Conservation (phyloP, 768 basidiomycete species). For the Multifurca ochricompacta region DNA sequence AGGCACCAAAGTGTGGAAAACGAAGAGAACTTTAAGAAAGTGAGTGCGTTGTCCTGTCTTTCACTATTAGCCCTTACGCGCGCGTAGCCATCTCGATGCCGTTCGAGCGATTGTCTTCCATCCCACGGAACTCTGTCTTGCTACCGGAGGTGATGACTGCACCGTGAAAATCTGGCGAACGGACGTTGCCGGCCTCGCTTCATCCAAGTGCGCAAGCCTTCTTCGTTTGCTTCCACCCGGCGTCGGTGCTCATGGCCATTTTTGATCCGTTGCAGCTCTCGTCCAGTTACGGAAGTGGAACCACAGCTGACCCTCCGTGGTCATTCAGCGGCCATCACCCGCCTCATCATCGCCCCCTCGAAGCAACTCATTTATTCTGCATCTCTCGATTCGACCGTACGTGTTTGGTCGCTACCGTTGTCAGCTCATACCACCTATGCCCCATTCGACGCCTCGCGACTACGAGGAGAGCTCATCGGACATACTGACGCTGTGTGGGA, state of each 20-base stretch:
- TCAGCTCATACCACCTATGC: constrained; percentile 82
- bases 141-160: constrained; percentile 92
- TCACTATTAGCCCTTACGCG: constrained; percentile 8
- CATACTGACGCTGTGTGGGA: constrained; percentile 98
- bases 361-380: constrained; percentile 81
- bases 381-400: constrained; percentile 88
- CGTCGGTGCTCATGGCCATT: constrained; percentile 1
- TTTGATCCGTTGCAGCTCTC: constrained; percentile 33
- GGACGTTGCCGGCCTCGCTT: constrained; percentile 67
- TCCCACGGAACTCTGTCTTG: constrained; percentile 74
- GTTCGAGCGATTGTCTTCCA: constrained; percentile 89
- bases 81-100: constrained; percentile 78
- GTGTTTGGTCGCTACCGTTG: constrained; percentile 79
- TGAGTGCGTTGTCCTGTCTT: constrained; percentile 35
- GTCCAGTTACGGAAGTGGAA: constrained; percentile 79
- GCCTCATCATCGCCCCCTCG: constrained; percentile 70
- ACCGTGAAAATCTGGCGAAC: constrained; percentile 95
- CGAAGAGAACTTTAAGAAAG: constrained; percentile 84
- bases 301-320: constrained; percentile 91
- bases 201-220: constrained; percentile 56
- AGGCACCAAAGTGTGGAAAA: constrained; percentile 71
- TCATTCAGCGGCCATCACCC: constrained; percentile 86
- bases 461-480: constrained; percentile 75
- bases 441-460: constrained; percentile 74
- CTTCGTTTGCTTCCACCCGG: not conserved